Evolutionary conservation across 2,329 filamentous ascomycete genomes (phyloP).

Genomic region (Graphilbum fragrans): DNA sequence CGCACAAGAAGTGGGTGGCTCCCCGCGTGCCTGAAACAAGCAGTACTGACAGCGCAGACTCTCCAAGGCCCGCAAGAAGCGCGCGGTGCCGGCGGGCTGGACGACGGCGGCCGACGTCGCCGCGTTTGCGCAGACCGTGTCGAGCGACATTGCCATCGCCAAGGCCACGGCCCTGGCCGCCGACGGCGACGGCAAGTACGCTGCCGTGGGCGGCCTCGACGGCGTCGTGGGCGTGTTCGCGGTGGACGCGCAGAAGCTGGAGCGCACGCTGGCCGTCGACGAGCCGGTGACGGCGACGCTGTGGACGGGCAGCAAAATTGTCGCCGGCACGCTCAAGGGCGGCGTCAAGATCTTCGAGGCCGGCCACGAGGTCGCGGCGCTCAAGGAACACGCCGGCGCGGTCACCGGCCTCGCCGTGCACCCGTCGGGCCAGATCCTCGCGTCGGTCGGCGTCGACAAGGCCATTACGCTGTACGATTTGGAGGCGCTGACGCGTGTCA

Average conservation of each 20-base stretch:
- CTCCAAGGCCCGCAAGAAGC: slow-evolving; percentile 81
- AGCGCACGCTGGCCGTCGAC: slow-evolving; percentile 54
- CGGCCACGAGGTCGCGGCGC: slow-evolving; percentile 54
- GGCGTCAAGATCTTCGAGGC: slow-evolving; percentile 68
- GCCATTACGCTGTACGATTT: slow-evolving; percentile 86
- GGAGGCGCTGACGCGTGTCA: slow-evolving; percentile 51
- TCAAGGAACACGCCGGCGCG: slow-evolving; percentile 73
- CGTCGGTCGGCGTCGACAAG: slow-evolving; percentile 84
- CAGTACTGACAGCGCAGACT: slow-evolving; percentile 42
- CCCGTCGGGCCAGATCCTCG: slow-evolving; percentile 70
- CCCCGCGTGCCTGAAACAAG: not conserved
- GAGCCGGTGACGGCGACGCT: slow-evolving; percentile 54
- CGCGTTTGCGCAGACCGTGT: slow-evolving; percentile 29
- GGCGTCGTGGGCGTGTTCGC: slow-evolving; percentile 69
- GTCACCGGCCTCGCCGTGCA: slow-evolving; percentile 70
- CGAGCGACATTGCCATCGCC: slow-evolving; percentile 33
- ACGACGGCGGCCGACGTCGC: slow-evolving; percentile 60
- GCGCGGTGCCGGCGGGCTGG: slow-evolving; percentile 76
- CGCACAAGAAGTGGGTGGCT: slow-evolving; percentile 60
- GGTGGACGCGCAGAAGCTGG: slow-evolving; percentile 51
- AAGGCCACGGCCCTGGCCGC: slow-evolving; percentile 37
- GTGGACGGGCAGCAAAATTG: slow-evolving; percentile 56
- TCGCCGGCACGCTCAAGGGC: slow-evolving; percentile 65
- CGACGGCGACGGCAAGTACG: slow-evolving; percentile 42
- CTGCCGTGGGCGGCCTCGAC: slow-evolving; percentile 62